Base-by-base conservation (phyloP, 441 rosid species). In the Codiaeum variegatum region DNA sequence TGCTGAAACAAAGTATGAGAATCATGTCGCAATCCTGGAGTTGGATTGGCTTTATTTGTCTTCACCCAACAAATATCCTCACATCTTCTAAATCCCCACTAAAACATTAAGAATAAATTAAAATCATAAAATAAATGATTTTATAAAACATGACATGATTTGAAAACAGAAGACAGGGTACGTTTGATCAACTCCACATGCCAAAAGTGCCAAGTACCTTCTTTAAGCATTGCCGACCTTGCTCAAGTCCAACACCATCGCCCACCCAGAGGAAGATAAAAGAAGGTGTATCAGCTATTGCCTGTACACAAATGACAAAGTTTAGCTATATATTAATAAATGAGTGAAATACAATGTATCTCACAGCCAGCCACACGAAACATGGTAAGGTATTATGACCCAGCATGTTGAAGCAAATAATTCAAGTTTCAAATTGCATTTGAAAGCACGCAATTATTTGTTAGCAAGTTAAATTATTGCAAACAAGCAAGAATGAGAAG, bases 51-150 rank as follows among this genome's bases (percentile, higher is more conserved):
- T 83, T 95, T 95, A 87, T 95, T 95, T 61, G 99, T 95, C 84
- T 95, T 95, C 79, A 95, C 99, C 99, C 99, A 95, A 72, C 99
- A 95, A 64, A 95, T 95, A 83, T 95, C 99, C 72, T 95, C 98
- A 75, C 99, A 95, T 80, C 99, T 93, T 76, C 99, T 83, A 72
- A 91, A 95, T 62, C 99, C 99, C 99, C 99, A 95, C 99, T 93
- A 85, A 64, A 59, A 56, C 68, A 62, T 64, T 34, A 67, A 71
- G 54, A 71, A 73, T 28, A 68, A 75, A 75, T 31, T 32, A 63
- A 66, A 72, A 71, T 73, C 16, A 72, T 24, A 26, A 40, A 62
- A 71, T 0, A 36, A 61, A 77, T 42, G 61, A 62, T 62, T 21
- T 58, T 32, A 73, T 21, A 73, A 24, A 34, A 61, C 24, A 58